A percentile compares a stretch with the other conserved stretches of the same genome.
Conservation (phyloP, 1,284 basidiomycete genomes). For the Ganoderma sp. region DNA sequence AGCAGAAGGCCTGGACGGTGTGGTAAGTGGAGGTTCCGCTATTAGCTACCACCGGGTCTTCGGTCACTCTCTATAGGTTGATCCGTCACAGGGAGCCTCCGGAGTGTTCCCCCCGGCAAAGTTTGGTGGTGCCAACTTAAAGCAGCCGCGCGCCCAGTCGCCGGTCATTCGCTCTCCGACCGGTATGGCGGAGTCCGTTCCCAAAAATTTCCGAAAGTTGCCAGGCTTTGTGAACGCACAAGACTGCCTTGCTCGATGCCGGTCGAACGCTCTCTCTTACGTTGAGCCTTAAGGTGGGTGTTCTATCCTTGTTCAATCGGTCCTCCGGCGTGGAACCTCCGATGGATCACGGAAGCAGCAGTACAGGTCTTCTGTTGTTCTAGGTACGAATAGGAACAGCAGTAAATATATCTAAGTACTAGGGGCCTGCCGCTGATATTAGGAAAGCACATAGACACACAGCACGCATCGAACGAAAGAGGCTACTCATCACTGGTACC, state of each 20-base stretch:
- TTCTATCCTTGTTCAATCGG: neutral
- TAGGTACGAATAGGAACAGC: neutral
- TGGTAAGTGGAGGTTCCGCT: neutral
- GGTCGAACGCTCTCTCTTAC: neutral
- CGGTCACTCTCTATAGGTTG: neutral
- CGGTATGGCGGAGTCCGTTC: neutral
- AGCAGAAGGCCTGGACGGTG: neutral
- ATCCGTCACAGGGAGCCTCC: neutral
- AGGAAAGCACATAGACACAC: neutral
- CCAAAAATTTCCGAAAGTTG: neutral
- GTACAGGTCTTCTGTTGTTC: neutral
- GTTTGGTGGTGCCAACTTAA: neutral
- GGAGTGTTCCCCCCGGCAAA: neutral
- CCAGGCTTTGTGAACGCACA: neutral
- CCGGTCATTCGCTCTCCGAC: neutral
- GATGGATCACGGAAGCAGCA: neutral
- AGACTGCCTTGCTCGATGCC: neutral
- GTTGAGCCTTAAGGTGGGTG: neutral
- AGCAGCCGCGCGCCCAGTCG: neutral
- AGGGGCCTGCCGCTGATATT: neutral
- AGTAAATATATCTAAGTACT: neutral
- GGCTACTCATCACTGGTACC: neutral
- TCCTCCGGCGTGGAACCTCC: neutral
- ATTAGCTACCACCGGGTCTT: neutral
- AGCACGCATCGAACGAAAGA: conserved; percentile 6